These are phyloP conservation scores for Mycena leptocephala DNA, from an alignment of 768 basidiomycete genomes.

Conservation along the genomic window DNA sequence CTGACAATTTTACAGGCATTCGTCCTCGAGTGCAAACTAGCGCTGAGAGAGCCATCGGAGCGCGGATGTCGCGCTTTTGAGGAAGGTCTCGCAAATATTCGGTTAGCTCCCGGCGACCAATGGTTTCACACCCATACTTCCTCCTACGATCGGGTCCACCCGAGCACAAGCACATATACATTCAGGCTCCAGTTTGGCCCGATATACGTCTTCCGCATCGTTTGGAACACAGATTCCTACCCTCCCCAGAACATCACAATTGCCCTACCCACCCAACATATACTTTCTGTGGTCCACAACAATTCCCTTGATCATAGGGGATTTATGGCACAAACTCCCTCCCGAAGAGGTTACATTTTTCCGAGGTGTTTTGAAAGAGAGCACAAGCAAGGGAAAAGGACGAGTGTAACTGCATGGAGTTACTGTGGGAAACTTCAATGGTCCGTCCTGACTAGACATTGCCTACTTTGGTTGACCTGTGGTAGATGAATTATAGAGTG, in stretches of 20 bases:
- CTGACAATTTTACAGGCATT: background rate
- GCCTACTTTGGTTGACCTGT: no score
- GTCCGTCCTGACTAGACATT: no score
- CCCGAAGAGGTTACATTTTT: background rate
- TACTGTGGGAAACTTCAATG: no score
- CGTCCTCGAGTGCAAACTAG: background rate
- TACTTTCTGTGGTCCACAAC: background rate
- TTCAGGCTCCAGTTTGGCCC: background rate
- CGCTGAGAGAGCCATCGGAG: background rate
- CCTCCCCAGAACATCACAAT: background rate
- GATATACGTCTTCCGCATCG: background rate
- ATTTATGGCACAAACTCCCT: no score
- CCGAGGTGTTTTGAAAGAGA: background rate
- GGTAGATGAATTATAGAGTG: no score
- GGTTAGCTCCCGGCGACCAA: background rate
- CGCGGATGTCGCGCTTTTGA: background rate
- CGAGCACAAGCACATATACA: background rate
- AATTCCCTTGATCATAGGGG: background rate
- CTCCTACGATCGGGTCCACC: background rate
- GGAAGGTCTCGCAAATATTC: background rate
- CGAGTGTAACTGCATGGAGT: background rate
- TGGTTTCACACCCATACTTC: background rate
- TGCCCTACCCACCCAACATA: background rate
- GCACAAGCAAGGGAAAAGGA: conserved; percentile 5
- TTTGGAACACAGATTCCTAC: background rate